Conservation (phyloP, 1,139 yeast species). For the Pichia sp. region DNA sequence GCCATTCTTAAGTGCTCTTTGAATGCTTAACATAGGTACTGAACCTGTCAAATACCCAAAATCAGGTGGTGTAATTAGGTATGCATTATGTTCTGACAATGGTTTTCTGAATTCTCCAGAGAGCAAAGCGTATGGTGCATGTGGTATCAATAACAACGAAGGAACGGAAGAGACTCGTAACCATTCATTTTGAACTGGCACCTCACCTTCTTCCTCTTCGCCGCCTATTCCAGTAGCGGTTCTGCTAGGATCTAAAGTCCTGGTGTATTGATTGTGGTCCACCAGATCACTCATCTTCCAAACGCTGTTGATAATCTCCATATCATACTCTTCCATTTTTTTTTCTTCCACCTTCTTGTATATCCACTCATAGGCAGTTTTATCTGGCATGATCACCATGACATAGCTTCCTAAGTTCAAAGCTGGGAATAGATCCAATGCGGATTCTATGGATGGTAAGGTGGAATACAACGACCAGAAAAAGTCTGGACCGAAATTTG, state of each 20-base stretch:
- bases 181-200: slow-evolving; percentile 1
- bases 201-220: background rate
- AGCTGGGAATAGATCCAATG: slow-evolving; percentile 14
- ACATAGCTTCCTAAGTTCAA: slow-evolving; percentile 39
- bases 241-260: background rate
- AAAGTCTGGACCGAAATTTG: slow-evolving; percentile 10
- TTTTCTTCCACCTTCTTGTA: slow-evolving; percentile 33
- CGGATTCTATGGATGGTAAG: slow-evolving; percentile 23
- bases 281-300: slow-evolving; percentile 24
- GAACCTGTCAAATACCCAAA: slow-evolving; percentile 18
- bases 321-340: slow-evolving; percentile 39
- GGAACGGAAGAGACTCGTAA: slow-evolving; percentile 20
- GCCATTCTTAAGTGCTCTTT: slow-evolving; percentile 7
- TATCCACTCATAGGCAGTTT: slow-evolving; percentile 32
- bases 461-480: slow-evolving; percentile 15
- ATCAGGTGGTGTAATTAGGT: slow-evolving; percentile 26
- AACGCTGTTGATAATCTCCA: slow-evolving; percentile 46
- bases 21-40: slow-evolving; percentile 11
- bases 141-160: slow-evolving; percentile 41
- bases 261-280: slow-evolving; percentile 3
- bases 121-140: slow-evolving; percentile 43
- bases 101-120: slow-evolving; percentile 46
- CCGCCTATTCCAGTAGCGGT: background rate
- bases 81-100: slow-evolving; percentile 24
- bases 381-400: slow-evolving; percentile 44